Evolutionary conservation across 345 rosid genomes (phyloP), one percentile per base, ranked within the genome.

Genomic region (Hibiscus tridactylites): DNA sequence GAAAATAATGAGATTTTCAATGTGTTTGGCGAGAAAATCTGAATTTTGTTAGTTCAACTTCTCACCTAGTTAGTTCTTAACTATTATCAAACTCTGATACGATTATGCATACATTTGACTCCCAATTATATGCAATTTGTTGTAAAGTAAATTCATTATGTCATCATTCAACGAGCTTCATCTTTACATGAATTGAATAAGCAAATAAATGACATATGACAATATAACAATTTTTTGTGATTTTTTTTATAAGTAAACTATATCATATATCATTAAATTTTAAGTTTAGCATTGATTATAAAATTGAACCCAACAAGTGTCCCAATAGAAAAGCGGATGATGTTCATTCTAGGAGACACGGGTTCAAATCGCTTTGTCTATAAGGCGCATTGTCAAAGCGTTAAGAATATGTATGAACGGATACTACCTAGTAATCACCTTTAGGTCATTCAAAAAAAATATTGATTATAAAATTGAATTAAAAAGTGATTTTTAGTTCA

Each of bases 291-390:
- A 21, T 21, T 21, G 21, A 21, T 21, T 21, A 21, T 21, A 21
- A 21, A 21, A 21, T 21, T 21, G 21, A 21, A 21, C 21, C 21
- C 21, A 21, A 21, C 21, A 21, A 21, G 21, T 21, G 0, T 21
- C 0, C 21, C 21, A 21, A 21, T 21, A 0, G 21, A 21, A 21
- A 21, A 21, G 21, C 21, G 21, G 57, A 19, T n/a, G 59, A 21
- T 9, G n/a, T 31, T 70, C 3, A 76, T 0, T 3, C 79, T 76
- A 0, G 80, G 78, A 8, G 76, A 0, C 31, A 79, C 73, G 3
- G 52, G 80, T n/a, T 76, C 73, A 15, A 21, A 21, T 21, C 21
- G 21, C 0, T 21, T 21, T 21, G 21, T 21, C 21, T 21, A 21
- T 21, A 21, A 0, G 21, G 21, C 21, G 21, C 0, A 21, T 21